Base-by-base conservation (phyloP, 2,329 filamentous ascomycete genomes). In the Penicillium fuscoglaucum region DNA sequence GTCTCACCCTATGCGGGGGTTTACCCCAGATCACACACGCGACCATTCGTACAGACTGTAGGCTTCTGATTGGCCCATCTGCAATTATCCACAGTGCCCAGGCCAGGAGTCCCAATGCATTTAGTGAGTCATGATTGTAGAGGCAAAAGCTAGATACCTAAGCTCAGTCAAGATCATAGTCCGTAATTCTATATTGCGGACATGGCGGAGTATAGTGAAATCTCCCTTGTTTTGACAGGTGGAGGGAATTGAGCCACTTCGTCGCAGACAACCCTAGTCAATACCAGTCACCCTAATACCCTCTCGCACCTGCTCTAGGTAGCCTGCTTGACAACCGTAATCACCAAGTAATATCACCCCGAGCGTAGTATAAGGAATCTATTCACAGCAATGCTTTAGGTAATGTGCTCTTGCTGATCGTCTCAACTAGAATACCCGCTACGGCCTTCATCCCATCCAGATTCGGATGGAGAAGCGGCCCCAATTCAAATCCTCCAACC, bases 191-290 rank as follows among this genome's bases (percentile, higher is more conserved):
- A 60, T 28, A 50, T 60, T 37, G 52, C 60, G 33, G 65, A 67
- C 44, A 40, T 71, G 26, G 64, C 68, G 5, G 60, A 66, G 26
- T 73, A 66, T 69, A 65, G 66, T 8, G 64, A 69, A 69, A 8
- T 70, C 68, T 73, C 69, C 17, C 55, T 74, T 28, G 70, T 58
- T 24, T 24, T 62, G 19, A 64, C 5, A 17, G 13, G 5, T 13
- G 3, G 4, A 6, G 8, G 15, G 24, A 15, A 33, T 5, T 6
- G 15, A 43, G 7, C 13, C 15, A 10, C 7, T 15, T n/a, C 21
- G 9, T 26, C 7, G 6, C n/a, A 21, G 19, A 41, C 15, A n/a
- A n/a, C 6, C 19, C 19, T 17, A 26, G 40, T 17, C 21, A 26
- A 43, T 17, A 2, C 21, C 6, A 26, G 40, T 17, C 21, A 26